Conservation (phyloP, 179 eudicot species). For the Actinidia arguta region DNA sequence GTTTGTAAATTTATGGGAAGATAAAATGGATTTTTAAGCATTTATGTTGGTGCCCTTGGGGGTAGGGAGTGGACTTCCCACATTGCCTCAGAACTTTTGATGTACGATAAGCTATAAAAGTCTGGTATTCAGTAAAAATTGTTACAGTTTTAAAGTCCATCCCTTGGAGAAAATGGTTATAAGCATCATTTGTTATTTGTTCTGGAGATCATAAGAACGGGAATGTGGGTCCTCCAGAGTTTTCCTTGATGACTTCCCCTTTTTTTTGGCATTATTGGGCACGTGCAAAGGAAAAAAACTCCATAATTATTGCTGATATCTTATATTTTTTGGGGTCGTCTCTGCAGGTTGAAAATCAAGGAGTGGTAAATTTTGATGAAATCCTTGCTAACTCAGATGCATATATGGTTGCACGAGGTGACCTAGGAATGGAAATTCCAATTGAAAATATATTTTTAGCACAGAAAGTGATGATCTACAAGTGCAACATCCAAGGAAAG, state of each 20-base stretch:
- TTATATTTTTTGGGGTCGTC: background rate
- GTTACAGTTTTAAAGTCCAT: background rate
- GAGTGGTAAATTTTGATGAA: conserved; percentile 51
- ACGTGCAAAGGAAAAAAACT: background rate
- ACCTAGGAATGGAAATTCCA: conserved; percentile 56
- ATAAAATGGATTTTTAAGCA: background rate
- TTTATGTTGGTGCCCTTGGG: background rate
- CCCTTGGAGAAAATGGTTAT: background rate
- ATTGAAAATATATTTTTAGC: conserved; percentile 55
- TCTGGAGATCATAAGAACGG: background rate
- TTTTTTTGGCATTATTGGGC: background rate
- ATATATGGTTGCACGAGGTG: conserved; percentile 55
- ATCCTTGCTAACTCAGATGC: conserved; percentile 49
- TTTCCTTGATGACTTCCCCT: background rate
- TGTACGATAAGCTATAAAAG: background rate
- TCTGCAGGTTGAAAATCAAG: conserved; percentile 53
- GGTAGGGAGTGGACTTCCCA: background rate
- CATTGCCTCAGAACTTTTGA: background rate
- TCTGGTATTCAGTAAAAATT: background rate
- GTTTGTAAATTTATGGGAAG: conserved; percentile 20
- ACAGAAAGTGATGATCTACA: conserved; percentile 53
- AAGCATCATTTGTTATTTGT: conserved; percentile 12
- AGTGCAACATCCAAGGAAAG: conserved; percentile 51
- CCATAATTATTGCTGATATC: background rate
- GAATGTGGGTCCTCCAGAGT: background rate